phyloP scores from a whole-genome alignment of 2,329 filamentous ascomycete species.

The Colletotrichum gigasporum region DNA sequence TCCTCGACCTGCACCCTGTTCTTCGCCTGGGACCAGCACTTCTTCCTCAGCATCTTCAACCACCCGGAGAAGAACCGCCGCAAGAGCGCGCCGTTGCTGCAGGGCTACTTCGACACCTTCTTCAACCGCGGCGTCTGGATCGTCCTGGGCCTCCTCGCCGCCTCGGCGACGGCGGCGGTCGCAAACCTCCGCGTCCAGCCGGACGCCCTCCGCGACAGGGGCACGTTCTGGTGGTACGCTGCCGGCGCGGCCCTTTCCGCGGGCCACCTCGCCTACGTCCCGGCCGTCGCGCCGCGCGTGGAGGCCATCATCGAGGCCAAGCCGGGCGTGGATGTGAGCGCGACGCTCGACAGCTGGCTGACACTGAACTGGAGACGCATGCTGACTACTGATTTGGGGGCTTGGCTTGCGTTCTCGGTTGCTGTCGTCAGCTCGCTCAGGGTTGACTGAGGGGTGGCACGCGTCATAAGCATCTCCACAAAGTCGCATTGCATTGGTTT shows the following conservation, averaged over 20 bases:
- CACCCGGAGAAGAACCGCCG: constrained; percentile 7
- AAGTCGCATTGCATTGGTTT: too few species aligned
- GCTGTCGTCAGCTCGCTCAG: background rate
- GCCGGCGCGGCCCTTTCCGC: constrained; percentile 40
- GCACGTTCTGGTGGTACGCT: constrained; percentile 40
- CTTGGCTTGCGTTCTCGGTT: constrained; percentile 2
- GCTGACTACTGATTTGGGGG: background rate
- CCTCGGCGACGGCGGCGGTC: background rate
- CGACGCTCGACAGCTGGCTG: background rate
- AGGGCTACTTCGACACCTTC: constrained; percentile 37
- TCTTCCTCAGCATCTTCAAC: constrained; percentile 31
- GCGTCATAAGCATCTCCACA: too few species aligned
- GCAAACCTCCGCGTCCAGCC: background rate
- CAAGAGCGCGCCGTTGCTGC: constrained; percentile 34
- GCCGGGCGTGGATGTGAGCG: background rate
- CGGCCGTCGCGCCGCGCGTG: constrained; percentile 23
- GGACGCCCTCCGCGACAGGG: background rate
- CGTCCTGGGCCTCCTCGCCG: background rate
- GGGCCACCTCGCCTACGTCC: constrained; percentile 43
- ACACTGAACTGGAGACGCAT: background rate
- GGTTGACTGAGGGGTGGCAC: background rate
- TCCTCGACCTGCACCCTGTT: constrained; percentile 40
- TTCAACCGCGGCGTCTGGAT: constrained; percentile 34
- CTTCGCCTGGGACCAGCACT: constrained; percentile 37
- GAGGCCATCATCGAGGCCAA: background rate